Conservation (phyloP, 257 asterid species). For the Rhazya stricta region DNA sequence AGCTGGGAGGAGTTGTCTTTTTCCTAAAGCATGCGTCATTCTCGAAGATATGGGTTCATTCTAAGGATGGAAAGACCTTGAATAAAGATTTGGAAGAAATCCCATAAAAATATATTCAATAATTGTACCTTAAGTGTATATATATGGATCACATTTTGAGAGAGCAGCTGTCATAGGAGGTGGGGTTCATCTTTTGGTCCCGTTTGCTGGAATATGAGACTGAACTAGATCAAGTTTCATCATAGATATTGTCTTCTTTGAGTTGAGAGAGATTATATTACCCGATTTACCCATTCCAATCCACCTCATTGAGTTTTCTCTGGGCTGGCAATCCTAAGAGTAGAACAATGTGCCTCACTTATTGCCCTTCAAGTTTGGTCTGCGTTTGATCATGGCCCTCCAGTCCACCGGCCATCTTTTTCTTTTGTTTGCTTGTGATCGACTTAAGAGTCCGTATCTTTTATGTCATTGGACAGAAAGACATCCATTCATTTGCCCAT, state of each 20-base stretch:
- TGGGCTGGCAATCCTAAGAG: constrained; percentile 43
- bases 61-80: constrained; percentile 34
- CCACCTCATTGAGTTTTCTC: constrained; percentile 22
- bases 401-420: background rate
- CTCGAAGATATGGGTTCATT: constrained; percentile 50
- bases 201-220: constrained; percentile 28
- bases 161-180: constrained; percentile 45
- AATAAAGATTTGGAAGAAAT: constrained; percentile 29
- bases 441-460: background rate
- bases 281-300: constrained; percentile 28
- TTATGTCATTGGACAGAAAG: background rate
- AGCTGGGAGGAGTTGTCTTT: constrained; percentile 39
- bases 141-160: constrained; percentile 38
- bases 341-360: constrained; percentile 19
- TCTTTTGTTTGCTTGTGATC: background rate
- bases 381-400: constrained; percentile 4
- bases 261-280: constrained; percentile 26
- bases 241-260: constrained; percentile 37
- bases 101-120: constrained; percentile 38
- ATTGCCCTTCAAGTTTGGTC: constrained; percentile 10
- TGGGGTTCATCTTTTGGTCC: constrained; percentile 47
- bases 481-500: background rate
- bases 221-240: constrained; percentile 26
- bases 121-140: constrained; percentile 35
- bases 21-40: constrained; percentile 45